Evolutionary conservation across 495 filamentous ascomycete genomes (phyloP), one percentile per base, ranked within the genome.

Genomic region (Trichoderma asperelloides): DNA sequence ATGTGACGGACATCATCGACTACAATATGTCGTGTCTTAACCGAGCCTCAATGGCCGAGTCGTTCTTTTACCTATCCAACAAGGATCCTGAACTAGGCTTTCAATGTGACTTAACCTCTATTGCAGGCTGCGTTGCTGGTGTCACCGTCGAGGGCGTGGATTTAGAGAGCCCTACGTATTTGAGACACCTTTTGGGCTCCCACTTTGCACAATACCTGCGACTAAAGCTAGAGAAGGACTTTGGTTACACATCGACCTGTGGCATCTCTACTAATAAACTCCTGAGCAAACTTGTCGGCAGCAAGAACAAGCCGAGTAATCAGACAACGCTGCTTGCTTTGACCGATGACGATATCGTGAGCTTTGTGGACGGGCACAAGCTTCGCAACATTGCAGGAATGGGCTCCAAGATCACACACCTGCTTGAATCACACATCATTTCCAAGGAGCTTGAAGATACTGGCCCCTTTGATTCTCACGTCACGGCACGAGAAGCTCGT

Each of bases 381-480:
- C 86, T 98, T 64, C 87, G 91, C 51, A 90, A 89, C 71, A 84
- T 98, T 40, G 94, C 94, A 0, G 91, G 93, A 0, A 91, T 98
- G 43, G 93, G 94, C 11, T 88, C 85, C 70, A 93, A 89, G 65
- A 82, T 86, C n/a, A 86, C 91, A 1, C 85, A 87, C 67, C 83
- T 88, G 66, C 78, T 98, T 27, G 84, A 89, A 47, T 78, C 81
- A 25, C 80, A 87, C 69, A 76, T 95, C 18, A 76, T 87, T 1
- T 80, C 80, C 6, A 74, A 78, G 2, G 75, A 77, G 0, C 12
- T 63, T 4, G 69, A 70, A 1, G 76, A 77, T 6, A 75, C 77
- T 33, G 75, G 81, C 57, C 71, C 74, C 0, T 71, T 69, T 76
- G 78, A 65, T 69, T 79, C 30, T 72, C 78, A 47, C 75, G 78